These are phyloP conservation scores for Asclepias syriaca DNA, from an alignment of 257 asterid species.

Conservation along the genomic window DNA sequence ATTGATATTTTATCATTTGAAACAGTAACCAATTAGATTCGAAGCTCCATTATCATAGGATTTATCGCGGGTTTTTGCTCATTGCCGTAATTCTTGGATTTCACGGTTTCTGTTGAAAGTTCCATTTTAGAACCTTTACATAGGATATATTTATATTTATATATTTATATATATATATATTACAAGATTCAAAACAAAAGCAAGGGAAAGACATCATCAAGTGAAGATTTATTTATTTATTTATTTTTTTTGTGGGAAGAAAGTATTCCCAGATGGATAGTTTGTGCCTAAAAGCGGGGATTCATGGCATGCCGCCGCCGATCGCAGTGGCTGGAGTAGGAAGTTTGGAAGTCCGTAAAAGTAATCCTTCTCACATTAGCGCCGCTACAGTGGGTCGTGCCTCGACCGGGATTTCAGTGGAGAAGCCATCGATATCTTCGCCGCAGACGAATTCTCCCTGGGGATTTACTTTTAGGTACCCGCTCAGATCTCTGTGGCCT, in stretches of 20 bases:
- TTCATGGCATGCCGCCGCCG: conserved; percentile 55
- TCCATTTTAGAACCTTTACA: not conserved
- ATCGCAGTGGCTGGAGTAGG: conserved; percentile 43
- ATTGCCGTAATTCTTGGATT: not conserved
- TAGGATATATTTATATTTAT: not conserved
- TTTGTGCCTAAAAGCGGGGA: conserved; percentile 65
- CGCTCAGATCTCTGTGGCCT: conserved; percentile 75
- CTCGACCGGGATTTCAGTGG: conserved; percentile 43
- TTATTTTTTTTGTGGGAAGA: not conserved
- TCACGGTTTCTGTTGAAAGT: not conserved
- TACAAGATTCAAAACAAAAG: not conserved
- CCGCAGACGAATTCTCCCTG: conserved; percentile 42
- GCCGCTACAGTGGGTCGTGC: conserved; percentile 21
- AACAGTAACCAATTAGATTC: not conserved
- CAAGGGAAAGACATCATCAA: not conserved
- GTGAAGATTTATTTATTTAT: no score
- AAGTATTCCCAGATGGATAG: conserved; percentile 47
- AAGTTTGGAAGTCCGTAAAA: conserved; percentile 44
- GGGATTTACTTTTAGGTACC: conserved; percentile 71
- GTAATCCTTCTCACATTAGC: conserved; percentile 28
- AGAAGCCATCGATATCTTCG: conserved; percentile 32
- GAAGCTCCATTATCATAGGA: conserved; percentile 27
- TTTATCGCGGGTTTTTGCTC: conserved; percentile 23
- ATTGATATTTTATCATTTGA: not conserved
- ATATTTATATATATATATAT: no score